Evolutionary conservation across 257 asterid genomes (phyloP).

Genomic region (Forsythia suspensa): DNA sequence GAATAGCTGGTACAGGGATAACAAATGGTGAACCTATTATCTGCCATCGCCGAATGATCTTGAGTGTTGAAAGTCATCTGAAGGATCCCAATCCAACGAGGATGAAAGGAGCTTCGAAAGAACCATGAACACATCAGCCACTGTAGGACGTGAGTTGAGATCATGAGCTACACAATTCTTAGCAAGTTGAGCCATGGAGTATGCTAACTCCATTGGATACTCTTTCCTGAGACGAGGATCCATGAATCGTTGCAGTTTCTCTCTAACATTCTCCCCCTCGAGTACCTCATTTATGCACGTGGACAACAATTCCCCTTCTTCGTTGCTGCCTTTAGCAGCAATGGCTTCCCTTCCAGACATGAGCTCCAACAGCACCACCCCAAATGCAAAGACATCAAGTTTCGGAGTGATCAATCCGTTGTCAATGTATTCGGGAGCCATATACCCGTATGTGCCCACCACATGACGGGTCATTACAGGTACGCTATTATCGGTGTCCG

Average conservation of each 20-base stretch:
- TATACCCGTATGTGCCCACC: constrained; percentile 59
- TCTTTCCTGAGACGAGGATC: constrained; percentile 43
- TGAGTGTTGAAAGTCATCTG: constrained; percentile 31
- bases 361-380: constrained; percentile 53
- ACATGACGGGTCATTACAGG: constrained; percentile 44
- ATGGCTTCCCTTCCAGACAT: constrained; percentile 42
- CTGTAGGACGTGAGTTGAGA: constrained; percentile 37
- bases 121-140: constrained; percentile 37
- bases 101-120: constrained; percentile 45
- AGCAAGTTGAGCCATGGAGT: constrained; percentile 53
- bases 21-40: background rate
- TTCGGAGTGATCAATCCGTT: constrained; percentile 53
- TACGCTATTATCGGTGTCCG: constrained; percentile 14
- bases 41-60: constrained; percentile 29
- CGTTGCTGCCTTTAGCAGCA: background rate
- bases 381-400: constrained; percentile 55
- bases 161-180: constrained; percentile 44
- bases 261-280: constrained; percentile 48
- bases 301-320: constrained; percentile 23
- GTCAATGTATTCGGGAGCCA: constrained; percentile 64
- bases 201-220: constrained; percentile 50
- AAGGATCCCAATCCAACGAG: constrained; percentile 64
- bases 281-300: constrained; percentile 34
- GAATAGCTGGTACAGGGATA: background rate
- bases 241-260: constrained; percentile 38